Base-by-base conservation (phyloP, 106 monocot genomes). In the Platanthera zijinensis region DNA sequence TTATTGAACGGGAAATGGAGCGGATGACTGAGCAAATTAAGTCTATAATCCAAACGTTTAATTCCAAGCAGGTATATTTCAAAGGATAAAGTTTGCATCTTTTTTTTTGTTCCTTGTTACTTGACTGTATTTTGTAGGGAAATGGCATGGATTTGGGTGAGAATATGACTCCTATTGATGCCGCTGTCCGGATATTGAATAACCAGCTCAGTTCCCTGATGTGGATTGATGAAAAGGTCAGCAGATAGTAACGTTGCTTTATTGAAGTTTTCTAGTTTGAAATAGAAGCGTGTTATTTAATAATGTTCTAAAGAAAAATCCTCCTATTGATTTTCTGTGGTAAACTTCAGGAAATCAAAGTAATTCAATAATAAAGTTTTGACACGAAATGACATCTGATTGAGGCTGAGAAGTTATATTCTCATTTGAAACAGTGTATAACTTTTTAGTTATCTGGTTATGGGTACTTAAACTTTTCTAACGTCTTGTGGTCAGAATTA, bases 151-250 rank as follows among this genome's bases (percentile, higher is more conserved):
- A 87, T 82, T 67, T 77, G 64, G 75, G 74, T 75, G 93, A 93
- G 82, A 75, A 78, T 32, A 86, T 93, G 87, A 83, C 90, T 78
- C 91, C 93, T 13, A 86, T 96, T 82, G 96, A 96, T 83, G 85
- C 86, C 45, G 93, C 83, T 91, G 93, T 89, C 25, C 90, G 87
- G 30, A 89, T 93, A 84, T 84, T 96, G 17, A 90, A 96, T 74
- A 93, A 96, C 85, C 96, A 96, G 77, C 87, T 96, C 22, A 90
- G 91, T 79, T 91, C 96, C 7, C 76, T 96, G 57, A 67, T 96
- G 89, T 96, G 93, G 90, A 91, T 93, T 71, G 93, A 96, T 79
- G 96, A 96, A 75, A 96, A 93, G 96, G 93, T 96, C 3, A 73
- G 85, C 13, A 48, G 32, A 25, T 72, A n/a, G 15, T 48, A 48